Evolutionary conservation across 1,139 yeast species (phyloP), one percentile per base, ranked within the genome.

Genomic region (Hyphopichia fennica): DNA sequence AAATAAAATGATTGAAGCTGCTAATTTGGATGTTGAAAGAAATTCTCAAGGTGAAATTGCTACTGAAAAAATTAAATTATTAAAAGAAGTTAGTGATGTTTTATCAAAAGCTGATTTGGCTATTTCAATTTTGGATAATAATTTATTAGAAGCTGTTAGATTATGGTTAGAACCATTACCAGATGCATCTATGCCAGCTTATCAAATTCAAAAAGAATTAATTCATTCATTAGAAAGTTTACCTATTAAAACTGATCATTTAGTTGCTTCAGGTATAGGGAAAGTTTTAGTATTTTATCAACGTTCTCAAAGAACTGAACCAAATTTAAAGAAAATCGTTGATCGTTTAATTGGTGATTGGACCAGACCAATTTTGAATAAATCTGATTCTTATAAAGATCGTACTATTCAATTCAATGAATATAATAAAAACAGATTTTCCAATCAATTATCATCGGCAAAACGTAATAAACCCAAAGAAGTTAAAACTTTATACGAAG

Each of bases 151-250:
- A 57, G 95, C 96, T 39, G 93, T 95, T 32, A 79, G 98, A 54
- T 84, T 89, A 61, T 95, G 99, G 99, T 75, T 95, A 45, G 99
- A 95, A 63, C 99, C 99, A 34, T 75, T 95, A 53, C 99, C 99
- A 1, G 99, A 95, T 71, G 96, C 96, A 36, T 89, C 97, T 7
- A 75, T 95, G 68, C 99, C 99, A 13, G 95, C 96, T 1, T 93
- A 87, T 65, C 96, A 91, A 63, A 91, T 95, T 51, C 99, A 95
- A 63, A 88, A 87, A 62, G 93, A 87, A 44, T 71, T 95, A 53
- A 87, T 95, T 52, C 71, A 72, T 18, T 85, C 96, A 29, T 72
- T 93, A 46, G 78, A 80, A 39, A 77, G 82, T 42, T 74, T 95
- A 46, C 99, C 99, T 13, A 90, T 93, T 58, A 91, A 91, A 65